Evolutionary conservation across 805 yeast species (phyloP), one percentile per base, ranked within the genome.

Genomic region (Lachancea kluyveri): DNA sequence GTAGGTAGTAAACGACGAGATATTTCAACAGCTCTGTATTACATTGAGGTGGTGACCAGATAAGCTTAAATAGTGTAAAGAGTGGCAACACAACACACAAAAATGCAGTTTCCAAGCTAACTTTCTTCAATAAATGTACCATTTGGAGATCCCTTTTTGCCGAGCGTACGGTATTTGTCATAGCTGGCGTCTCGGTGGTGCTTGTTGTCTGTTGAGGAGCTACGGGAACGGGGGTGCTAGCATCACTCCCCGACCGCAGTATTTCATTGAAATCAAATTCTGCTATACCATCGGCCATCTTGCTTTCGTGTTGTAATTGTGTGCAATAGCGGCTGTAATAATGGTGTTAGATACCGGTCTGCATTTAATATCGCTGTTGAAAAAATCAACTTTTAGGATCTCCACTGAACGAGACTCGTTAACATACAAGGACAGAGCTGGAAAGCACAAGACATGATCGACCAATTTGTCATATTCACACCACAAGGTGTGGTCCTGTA

Each of bases 381-480:
- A n/a, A n/a, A n/a, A n/a, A n/a, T n/a, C n/a, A n/a, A n/a, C n/a
- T n/a, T n/a, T n/a, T n/a, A n/a, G n/a, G n/a, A n/a, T n/a, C n/a
- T n/a, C n/a, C n/a, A n/a, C n/a, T n/a, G n/a, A n/a, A n/a, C n/a
- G n/a, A n/a, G n/a, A n/a, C n/a, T n/a, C n/a, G n/a, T n/a, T n/a
- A n/a, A n/a, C n/a, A n/a, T n/a, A n/a, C n/a, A n/a, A n/a, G n/a
- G n/a, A n/a, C n/a, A n/a, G n/a, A n/a, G n/a, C n/a, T n/a, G n/a
- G n/a, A n/a, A n/a, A n/a, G n/a, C n/a, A n/a, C n/a, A n/a, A n/a
- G n/a, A n/a, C 3, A 55, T 55, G 60, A 43, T 55, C 33, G 60
- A 54, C 24, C 60, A 55, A 30, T 42, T 55, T 30, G 54, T 46
- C 15, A 42, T 55, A 3, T 54, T 54, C 38, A 46, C 58, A 1